Evolutionary conservation across 805 yeast genomes (phyloP).

Genomic region (Candida khao-thaluensis): DNA sequence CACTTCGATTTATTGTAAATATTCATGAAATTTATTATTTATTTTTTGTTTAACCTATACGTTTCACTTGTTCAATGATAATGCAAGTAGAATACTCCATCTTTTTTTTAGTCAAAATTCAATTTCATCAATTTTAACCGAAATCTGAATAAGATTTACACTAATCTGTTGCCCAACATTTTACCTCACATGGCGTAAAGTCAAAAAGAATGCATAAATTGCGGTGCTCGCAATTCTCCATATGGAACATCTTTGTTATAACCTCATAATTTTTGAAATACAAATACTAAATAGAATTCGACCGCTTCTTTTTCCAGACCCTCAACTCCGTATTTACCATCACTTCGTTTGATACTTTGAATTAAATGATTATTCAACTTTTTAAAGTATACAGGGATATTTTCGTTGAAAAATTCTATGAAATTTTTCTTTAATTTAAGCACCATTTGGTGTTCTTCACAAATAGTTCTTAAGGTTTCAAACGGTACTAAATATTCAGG

Average conservation of each 20-base stretch:
- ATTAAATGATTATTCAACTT: constrained; percentile 58
- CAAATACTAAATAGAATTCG: constrained; percentile 83
- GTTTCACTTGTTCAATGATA: no score
- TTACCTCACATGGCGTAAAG: not conserved
- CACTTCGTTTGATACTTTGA: constrained; percentile 69
- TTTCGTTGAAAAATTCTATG: constrained; percentile 76
- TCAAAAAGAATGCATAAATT: not conserved
- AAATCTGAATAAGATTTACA: not conserved
- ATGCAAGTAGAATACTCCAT: no score
- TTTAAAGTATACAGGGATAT: constrained; percentile 65
- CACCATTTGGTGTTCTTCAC: constrained; percentile 78
- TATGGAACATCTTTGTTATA: not conserved
- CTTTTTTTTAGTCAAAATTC: no score
- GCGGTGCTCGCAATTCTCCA: not conserved
- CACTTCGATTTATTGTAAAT: no score
- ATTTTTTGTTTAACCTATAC: no score
- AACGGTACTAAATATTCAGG: constrained; percentile 97
- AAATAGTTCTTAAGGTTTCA: constrained; percentile 77
- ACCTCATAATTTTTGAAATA: constrained; percentile 56
- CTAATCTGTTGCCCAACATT: constrained; percentile 4
- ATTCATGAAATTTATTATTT: no score
- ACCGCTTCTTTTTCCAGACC: constrained; percentile 90
- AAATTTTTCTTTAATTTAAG: constrained; percentile 74
- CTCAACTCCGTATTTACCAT: constrained; percentile 82
- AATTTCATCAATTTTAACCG: constrained; percentile 1